Evolutionary conservation across 148 eudicot genomes (phyloP), one percentile per base, ranked within the genome.

Genomic region (Amaranthus cruentus): DNA sequence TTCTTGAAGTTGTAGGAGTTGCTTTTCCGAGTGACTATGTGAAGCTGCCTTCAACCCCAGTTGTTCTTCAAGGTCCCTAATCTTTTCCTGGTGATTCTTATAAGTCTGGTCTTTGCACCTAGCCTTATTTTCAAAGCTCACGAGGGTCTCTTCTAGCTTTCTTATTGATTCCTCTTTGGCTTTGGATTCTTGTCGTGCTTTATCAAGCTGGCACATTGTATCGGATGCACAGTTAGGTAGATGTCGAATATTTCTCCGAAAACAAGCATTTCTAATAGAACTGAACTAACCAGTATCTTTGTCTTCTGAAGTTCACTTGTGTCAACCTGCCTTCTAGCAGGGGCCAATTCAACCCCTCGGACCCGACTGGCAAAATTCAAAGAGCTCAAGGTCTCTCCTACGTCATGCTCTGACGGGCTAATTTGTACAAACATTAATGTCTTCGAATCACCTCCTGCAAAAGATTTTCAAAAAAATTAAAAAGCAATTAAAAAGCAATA

Each of bases 371-470:
- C 96, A 79, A 94, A 94, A 72, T 94, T 94, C 58, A 94, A 72
- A 14, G 97, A 94, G 81, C 98, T 91, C 56, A 88, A 42, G 51
- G 98, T 94, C 85, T 94, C 97, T 66, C 91, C 86, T 64, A 84
- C 42, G 82, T 94, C 98, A n/a, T 89, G 80, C 66, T 91, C 97
- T 14, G 98, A 90, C 28, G 98, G 98, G 81, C 96, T 91, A 46
- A 94, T 94, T 87, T 94, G 97, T 49, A 89, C 96, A 73, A 94
- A 94, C 98, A 94, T 91, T 72, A 94, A 67, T 42, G 97, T 88
- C 78, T 94, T 91, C 9, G 96, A 94, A 85, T 91, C 91, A 7
- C 97, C 98, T 56, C 98, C 98, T 93, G 71, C 68, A 87, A 74
- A 38, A 67, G 54, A 66, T 42, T 62, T 52, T 62, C 2, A 5